These are phyloP conservation scores for Phytophthora palmivora DNA, from an alignment of 352 stramenopile species.

Conservation along the genomic window DNA sequence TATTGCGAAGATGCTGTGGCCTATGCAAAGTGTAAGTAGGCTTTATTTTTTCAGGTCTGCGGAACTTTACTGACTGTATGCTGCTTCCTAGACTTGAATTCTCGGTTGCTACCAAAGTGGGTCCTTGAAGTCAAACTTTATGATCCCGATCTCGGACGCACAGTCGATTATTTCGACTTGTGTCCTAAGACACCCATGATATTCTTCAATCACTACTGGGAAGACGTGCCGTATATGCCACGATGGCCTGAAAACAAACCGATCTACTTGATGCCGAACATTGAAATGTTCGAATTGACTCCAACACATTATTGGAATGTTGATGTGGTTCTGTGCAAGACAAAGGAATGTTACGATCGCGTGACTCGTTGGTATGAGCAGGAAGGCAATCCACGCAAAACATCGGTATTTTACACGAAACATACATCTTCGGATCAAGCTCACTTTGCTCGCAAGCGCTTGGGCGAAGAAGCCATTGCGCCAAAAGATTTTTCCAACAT, in stretches of 20 bases:
- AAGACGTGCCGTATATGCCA: slow-evolving; percentile 17
- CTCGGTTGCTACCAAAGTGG: slow-evolving; percentile 43
- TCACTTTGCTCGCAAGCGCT: slow-evolving; percentile 20
- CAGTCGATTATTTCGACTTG: slow-evolving; percentile 62
- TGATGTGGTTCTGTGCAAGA: too few relatives aligned
- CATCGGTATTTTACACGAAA: too few relatives aligned
- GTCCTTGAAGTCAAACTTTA: slow-evolving; percentile 33
- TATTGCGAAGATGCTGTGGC: slow-evolving; percentile 63
- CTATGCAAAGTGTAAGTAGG: slow-evolving; percentile 50
- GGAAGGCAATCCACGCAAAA: too few relatives aligned
- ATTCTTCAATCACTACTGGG: slow-evolving; percentile 73
- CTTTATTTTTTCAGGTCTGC: neutral
- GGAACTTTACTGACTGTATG: neutral
- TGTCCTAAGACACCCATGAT: slow-evolving; percentile 57
- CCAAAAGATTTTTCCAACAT: slow-evolving; percentile 51
- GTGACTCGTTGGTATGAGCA: too few relatives aligned
- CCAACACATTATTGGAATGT: slow-evolving; percentile 57
- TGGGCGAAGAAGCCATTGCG: slow-evolving; percentile 23
- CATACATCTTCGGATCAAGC: too few relatives aligned
- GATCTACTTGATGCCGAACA: slow-evolving; percentile 59
- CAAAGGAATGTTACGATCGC: too few relatives aligned
- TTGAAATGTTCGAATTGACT: slow-evolving; percentile 66
- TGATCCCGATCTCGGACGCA: slow-evolving; percentile 22
- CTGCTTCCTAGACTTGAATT: slow-evolving; percentile 36
- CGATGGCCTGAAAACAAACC: slow-evolving; percentile 46